Evolutionary conservation across 2,329 filamentous ascomycete genomes (phyloP).

Genomic region (Macrophomina pseudophaseolina): DNA sequence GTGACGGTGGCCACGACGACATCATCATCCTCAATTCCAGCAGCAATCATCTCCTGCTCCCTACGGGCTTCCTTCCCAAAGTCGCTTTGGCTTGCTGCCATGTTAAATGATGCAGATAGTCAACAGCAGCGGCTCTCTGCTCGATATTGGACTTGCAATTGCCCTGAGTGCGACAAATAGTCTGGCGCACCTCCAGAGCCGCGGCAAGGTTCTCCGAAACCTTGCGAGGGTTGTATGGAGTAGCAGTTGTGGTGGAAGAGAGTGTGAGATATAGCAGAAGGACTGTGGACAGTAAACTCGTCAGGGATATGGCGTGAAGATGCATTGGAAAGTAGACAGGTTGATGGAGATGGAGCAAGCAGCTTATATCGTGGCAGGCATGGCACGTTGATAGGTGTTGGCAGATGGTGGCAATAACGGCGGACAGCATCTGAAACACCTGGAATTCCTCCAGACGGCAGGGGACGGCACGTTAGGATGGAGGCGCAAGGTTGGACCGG

Average conservation of each 20-base stretch:
- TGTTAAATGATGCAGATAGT: background rate
- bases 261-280: background rate
- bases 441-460: background rate
- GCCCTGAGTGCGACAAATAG: background rate
- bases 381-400: background rate
- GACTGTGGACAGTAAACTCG: background rate
- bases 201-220: background rate
- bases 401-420: background rate
- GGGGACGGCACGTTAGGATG: background rate
- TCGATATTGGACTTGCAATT: background rate
- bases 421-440: conserved; percentile 10
- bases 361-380: background rate
- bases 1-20: background rate
- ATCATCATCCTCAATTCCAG: conserved; percentile 3
- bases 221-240: background rate
- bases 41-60: background rate
- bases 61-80: background rate
- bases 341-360: background rate
- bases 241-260: background rate
- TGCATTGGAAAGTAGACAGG: background rate
- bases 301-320: background rate
- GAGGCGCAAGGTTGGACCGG: background rate
- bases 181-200: background rate
- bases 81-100: background rate
- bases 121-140: background rate